These are phyloP conservation scores for Sambucus nigra DNA, from an alignment of 129 eudicot species.

Conservation along the genomic window DNA sequence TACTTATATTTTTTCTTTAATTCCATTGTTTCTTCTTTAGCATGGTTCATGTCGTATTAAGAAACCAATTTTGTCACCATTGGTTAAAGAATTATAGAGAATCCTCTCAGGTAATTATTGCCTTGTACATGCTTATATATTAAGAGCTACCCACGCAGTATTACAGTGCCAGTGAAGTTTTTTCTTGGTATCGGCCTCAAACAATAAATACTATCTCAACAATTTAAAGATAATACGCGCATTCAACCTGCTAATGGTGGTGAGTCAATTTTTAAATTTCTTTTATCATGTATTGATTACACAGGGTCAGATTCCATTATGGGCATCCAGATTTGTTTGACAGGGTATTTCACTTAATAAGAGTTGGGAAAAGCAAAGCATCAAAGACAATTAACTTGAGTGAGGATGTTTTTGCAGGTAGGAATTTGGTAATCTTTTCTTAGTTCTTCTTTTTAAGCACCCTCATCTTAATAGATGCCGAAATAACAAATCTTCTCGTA, in stretches of 20 bases:
- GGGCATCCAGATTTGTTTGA: slow-evolving; percentile 99
- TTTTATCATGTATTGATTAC: too few species aligned
- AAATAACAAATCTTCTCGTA: slow-evolving; percentile 1
- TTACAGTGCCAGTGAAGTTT: too few species aligned
- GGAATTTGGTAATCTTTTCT: background rate
- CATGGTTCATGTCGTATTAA: slow-evolving; percentile 99
- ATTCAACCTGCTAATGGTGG: slow-evolving; percentile 4
- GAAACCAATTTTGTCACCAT: slow-evolving; percentile 96
- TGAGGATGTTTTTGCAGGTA: slow-evolving; percentile 95
- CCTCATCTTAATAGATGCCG: background rate
- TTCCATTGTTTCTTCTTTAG: slow-evolving; percentile 87
- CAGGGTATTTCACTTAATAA: slow-evolving; percentile 87
- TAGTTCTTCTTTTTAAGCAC: slow-evolving; percentile 10
- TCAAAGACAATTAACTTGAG: slow-evolving; percentile 88
- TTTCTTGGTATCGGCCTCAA: background rate
- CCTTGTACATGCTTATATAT: slow-evolving; percentile 7
- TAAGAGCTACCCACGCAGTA: background rate
- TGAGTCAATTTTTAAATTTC: slow-evolving; percentile 5
- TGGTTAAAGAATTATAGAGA: slow-evolving; percentile 88
- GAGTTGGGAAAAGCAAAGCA: slow-evolving; percentile 99
- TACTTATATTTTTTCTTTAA: slow-evolving; percentile 4
- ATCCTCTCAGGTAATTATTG: slow-evolving; percentile 69
- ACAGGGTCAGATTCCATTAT: slow-evolving; percentile 92
- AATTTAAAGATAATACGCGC: too few species aligned
- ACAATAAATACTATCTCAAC: too few species aligned